Conservation (phyloP, 2,329 filamentous ascomycete species). For the Grosmannia serpens region DNA sequence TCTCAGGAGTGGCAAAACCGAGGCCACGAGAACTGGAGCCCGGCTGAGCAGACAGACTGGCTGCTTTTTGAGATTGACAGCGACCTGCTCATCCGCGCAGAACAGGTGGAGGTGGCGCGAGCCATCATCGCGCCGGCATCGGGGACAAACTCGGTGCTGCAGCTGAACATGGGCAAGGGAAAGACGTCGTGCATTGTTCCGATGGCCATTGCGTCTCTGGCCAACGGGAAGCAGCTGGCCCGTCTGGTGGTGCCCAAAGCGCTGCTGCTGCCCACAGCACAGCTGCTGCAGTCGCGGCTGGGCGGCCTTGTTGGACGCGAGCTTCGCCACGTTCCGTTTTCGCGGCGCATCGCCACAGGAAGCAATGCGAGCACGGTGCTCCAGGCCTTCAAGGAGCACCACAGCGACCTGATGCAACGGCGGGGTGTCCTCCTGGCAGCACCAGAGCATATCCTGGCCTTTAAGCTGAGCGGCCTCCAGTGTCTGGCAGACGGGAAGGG, state of each 20-base stretch:
- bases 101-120: conserved; percentile 50
- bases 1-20: conserved; percentile 31
- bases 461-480: conserved; percentile 50
- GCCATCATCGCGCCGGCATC: conserved; percentile 46
- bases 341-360: conserved; percentile 32
- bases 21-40: conserved; percentile 47
- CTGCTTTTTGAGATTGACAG: conserved; percentile 55
- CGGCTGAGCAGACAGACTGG: conserved; percentile 46
- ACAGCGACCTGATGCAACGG: conserved; percentile 25
- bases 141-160: conserved; percentile 44
- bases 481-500: conserved; percentile 34
- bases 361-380: conserved; percentile 24
- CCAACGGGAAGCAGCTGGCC: conserved; percentile 32
- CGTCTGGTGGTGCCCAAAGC: conserved; percentile 46
- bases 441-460: conserved; percentile 55
- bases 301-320: conserved; percentile 42
- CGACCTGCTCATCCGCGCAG: conserved; percentile 47
- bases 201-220: conserved; percentile 34
- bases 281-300: conserved; percentile 41
- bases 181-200: conserved; percentile 43
- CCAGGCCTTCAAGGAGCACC: conserved; percentile 15
- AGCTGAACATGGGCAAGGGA: conserved; percentile 58
- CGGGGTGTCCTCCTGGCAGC: conserved; percentile 46
- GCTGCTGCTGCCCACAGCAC: conserved; percentile 44
- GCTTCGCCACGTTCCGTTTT: conserved; percentile 46